Conservation (phyloP, 805 yeast genomes). For the Sugiyamaella chiloensis region DNA sequence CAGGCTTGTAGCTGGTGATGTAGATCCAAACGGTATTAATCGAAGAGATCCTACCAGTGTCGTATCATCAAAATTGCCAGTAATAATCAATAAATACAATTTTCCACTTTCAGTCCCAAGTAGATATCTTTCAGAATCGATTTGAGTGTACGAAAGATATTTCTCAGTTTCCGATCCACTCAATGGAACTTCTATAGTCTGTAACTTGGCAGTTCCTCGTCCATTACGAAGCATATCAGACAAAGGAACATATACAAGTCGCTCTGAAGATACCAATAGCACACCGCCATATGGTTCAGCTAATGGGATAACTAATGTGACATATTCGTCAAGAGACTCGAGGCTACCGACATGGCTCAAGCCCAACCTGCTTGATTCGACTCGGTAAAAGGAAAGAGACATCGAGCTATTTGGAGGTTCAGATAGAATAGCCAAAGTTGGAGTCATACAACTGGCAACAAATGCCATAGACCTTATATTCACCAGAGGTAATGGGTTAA, state of each 20-base stretch:
- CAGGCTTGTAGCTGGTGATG: slow-evolving; percentile 10
- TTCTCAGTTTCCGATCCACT: background rate
- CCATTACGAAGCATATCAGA: slow-evolving; percentile 2
- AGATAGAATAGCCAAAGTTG: slow-evolving; percentile 13
- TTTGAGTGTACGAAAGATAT: slow-evolving; percentile 6
- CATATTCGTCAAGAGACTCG: background rate
- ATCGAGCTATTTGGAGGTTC: background rate
- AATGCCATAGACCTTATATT: slow-evolving; percentile 4
- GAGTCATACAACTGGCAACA: slow-evolving; percentile 5
- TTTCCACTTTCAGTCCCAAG: slow-evolving; percentile 13
- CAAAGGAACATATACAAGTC: background rate
- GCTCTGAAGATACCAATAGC: background rate
- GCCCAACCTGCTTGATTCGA: background rate
- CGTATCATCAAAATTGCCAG: background rate
- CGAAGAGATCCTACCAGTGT: background rate
- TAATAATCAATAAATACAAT: slow-evolving; percentile 11
- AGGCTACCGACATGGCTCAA: background rate
- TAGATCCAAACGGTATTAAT: slow-evolving; percentile 7
- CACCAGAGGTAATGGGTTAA: slow-evolving; percentile 6
- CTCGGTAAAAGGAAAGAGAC: slow-evolving; percentile 1
- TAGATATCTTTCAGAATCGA: slow-evolving; percentile 10
- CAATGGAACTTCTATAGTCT: background rate
- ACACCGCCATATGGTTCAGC: slow-evolving; percentile 9
- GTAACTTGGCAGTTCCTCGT: background rate
- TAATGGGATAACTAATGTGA: slow-evolving; percentile 5